Percentiles rank a stretch among this genome's conserved stretches.
Evolutionary conservation across 306 rosid genomes (phyloP).

Genomic region (Quercus engelmannii): DNA sequence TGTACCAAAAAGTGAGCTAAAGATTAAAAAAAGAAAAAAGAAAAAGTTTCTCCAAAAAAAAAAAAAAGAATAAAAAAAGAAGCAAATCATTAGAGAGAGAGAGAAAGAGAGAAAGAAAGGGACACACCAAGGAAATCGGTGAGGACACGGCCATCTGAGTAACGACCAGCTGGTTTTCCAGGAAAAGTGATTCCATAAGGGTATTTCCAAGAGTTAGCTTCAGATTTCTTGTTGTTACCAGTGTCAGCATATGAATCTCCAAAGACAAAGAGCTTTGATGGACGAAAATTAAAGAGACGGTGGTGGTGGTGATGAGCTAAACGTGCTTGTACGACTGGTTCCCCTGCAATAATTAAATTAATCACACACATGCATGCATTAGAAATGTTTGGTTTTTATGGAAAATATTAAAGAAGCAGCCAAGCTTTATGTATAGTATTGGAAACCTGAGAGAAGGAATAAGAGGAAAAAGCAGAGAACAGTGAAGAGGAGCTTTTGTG

Average conservation of each 20-base stretch:
- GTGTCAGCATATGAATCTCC: slow-evolving; percentile 60
- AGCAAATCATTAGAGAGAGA: neutral
- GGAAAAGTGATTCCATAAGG: slow-evolving; percentile 58
- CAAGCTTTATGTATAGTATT: no score
- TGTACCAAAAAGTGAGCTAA: neutral
- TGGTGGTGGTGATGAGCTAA: slow-evolving; percentile 1
- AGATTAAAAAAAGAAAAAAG: neutral
- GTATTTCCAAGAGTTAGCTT: slow-evolving; percentile 18
- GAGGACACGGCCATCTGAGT: slow-evolving; percentile 49
- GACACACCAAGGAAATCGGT: slow-evolving; percentile 53
- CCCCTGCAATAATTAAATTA: neutral
- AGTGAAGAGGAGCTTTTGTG: slow-evolving; percentile 4
- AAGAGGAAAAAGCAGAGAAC: neutral
- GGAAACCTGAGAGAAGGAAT: neutral
- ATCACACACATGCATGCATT: neutral
- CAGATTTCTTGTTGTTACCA: slow-evolving; percentile 32
- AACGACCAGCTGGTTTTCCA: slow-evolving; percentile 53
- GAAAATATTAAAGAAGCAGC: neutral
- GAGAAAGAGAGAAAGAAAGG: neutral
- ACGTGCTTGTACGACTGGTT: neutral
- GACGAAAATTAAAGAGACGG: slow-evolving; percentile 9
- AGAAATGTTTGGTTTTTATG: neutral
- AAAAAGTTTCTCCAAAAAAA: no score
- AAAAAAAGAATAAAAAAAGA: neutral
- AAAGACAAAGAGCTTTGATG: slow-evolving; percentile 42